A percentile compares a stretch with the other conserved stretches of the same genome.
Conservation (phyloP, 2,329 filamentous ascomycete species). For the Exophiala bonariae region DNA sequence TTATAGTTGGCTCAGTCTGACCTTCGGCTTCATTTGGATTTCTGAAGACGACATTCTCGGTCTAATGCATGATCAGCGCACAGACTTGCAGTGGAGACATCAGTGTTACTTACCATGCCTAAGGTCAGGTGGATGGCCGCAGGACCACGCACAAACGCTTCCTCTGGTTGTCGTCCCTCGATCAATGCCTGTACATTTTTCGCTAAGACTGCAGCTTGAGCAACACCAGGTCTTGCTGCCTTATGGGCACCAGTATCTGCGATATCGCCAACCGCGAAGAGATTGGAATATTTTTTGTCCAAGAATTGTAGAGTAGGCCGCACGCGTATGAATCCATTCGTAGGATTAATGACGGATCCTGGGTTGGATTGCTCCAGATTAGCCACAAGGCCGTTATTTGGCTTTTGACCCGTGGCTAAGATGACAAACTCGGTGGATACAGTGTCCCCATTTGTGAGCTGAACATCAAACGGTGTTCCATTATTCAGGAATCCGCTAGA, state of each 20-base stretch:
- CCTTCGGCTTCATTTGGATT: constrained; percentile 33
- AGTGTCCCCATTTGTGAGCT: constrained; percentile 12
- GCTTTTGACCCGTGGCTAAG: constrained; percentile 49
- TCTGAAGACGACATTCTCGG: constrained; percentile 39
- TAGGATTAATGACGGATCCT: constrained; percentile 32
- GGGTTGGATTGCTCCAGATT: constrained; percentile 31
- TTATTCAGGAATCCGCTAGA: constrained; percentile 8
- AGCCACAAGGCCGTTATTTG: constrained; percentile 43
- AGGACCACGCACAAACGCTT: constrained; percentile 47
- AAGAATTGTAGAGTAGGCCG: constrained; percentile 58
- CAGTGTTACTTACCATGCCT: constrained; percentile 44
- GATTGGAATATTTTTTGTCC: constrained; percentile 45
- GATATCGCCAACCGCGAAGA: constrained; percentile 66
- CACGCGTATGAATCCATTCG: constrained; percentile 53
- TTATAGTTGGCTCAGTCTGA: constrained; percentile 36
- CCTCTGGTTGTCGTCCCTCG: constrained; percentile 39
- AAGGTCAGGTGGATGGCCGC: constrained; percentile 56
- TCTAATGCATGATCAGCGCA: constrained; percentile 24
- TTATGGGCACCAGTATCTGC: constrained; percentile 50
- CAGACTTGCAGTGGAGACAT: too few species aligned
- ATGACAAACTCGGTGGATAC: constrained; percentile 43
- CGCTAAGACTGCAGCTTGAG: constrained; percentile 54
- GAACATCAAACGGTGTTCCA: constrained; percentile 12
- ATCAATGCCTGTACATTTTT: constrained; percentile 55
- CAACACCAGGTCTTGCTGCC: constrained; percentile 56